A percentile compares a stretch with the other conserved stretches of the same genome.
These are phyloP conservation scores for Coprinopsis strossmayeri DNA, from an alignment of 768 basidiomycete species.

Conservation along the genomic window DNA sequence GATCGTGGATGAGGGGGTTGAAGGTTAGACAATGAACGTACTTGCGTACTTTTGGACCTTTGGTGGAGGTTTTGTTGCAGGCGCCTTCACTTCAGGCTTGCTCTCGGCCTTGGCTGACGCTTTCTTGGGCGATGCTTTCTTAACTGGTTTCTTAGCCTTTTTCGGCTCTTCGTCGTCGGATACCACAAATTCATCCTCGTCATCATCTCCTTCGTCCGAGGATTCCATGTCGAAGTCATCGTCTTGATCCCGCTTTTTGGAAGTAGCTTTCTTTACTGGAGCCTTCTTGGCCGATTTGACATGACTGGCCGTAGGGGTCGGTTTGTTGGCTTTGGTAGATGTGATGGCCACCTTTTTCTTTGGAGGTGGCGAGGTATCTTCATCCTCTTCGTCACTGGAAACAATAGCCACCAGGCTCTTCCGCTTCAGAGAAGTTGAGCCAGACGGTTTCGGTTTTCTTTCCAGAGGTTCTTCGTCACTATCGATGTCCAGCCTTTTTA, in stretches of 20 bases:
- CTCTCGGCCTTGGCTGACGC: slow-evolving; percentile 11
- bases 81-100: slow-evolving; percentile 10
- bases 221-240: slow-evolving; percentile 22
- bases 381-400: slow-evolving; percentile 36
- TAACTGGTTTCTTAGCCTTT: slow-evolving; percentile 3
- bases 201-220: slow-evolving; percentile 12
- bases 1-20: background rate
- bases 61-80: slow-evolving; percentile 12
- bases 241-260: slow-evolving; percentile 18
- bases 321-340: slow-evolving; percentile 17
- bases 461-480: slow-evolving; percentile 25
- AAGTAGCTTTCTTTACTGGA: slow-evolving; percentile 9
- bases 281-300: slow-evolving; percentile 12
- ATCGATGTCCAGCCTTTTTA: slow-evolving; percentile 15
- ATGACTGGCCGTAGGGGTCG: slow-evolving; percentile 16
- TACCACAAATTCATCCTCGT: slow-evolving; percentile 15
- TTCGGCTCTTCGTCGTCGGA: slow-evolving; percentile 11
- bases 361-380: slow-evolving; percentile 23
- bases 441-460: slow-evolving; percentile 11
- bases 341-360: slow-evolving; percentile 33
- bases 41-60: slow-evolving; percentile 13
- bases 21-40: background rate
- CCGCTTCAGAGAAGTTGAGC: slow-evolving; percentile 10
- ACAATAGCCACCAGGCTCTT: slow-evolving; percentile 16
- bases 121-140: slow-evolving; percentile 19